Evolutionary conservation across 2,329 filamentous ascomycete species (phyloP), one percentile per base, ranked within the genome.

Genomic region (Exophiala viscosa): DNA sequence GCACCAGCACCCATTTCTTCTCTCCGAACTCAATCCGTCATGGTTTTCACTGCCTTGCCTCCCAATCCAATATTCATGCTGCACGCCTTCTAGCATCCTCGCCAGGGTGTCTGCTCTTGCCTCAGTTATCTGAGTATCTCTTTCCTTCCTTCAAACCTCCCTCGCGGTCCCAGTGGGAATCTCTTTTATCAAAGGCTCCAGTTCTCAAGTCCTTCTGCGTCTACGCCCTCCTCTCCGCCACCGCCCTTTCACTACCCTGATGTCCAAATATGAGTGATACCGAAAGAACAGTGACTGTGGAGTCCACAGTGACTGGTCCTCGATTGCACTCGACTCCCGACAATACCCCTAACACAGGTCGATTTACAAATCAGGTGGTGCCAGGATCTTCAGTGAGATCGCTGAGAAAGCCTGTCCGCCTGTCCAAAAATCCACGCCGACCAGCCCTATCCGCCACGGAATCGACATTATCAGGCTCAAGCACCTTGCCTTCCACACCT

Each of bases 401-500:
- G 23, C 34, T 58, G 42, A 45, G 49, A 46, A 46, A 31, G 33
- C 11, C 45, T 14, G 45, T 36, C 31, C 45, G 34, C 17, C 33
- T 14, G 15, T 52, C 55, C 10, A 45, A 48, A 11, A 2, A 31
- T n/a, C 28, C 8, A 23, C 17, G n/a, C n/a, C 48, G 48, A 18
- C 52, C 52, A 17, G 36, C 23, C 9, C 32, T 55, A 8, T 49
- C 48, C 31, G 23, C 42, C 2, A 43, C 44, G 40, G 45, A 36
- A 13, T 54, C 56, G 17, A 45, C 42, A 11, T 18, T 39, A 10
- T 56, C 56, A 15, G 43, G 56, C 18, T 42, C 53, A 28, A 59
- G 53, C 47, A 53, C 38, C 32, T 17, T 57, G 31, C 54, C 54
- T 15, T 17, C 45, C 5, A 57, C 55, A 34, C 54, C 54, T 28